Evolutionary conservation across 306 rosid species (phyloP).

Genomic region (Hippophae rhamnoides): DNA sequence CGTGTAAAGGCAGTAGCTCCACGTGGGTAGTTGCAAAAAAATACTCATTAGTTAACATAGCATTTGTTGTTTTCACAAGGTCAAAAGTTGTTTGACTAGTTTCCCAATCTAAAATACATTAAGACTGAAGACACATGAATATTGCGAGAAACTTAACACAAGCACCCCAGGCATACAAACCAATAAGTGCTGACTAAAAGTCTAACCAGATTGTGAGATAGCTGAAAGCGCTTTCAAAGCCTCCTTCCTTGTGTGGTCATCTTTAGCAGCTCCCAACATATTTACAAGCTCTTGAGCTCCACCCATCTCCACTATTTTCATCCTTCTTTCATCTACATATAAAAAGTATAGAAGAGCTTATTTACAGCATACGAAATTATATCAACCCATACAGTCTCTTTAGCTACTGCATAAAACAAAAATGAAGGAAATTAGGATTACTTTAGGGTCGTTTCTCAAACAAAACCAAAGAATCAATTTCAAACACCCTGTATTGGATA

Average conservation of each 20-base stretch:
- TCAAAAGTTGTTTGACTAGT: too few species aligned
- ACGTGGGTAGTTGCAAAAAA: too few species aligned
- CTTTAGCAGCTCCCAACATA: conserved; percentile 71
- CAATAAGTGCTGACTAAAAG: not conserved
- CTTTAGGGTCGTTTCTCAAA: too few species aligned
- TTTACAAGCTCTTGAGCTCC: conserved; percentile 62
- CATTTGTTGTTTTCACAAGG: too few species aligned
- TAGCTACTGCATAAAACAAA: too few species aligned
- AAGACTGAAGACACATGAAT: not conserved
- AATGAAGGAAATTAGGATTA: too few species aligned
- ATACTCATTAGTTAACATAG: too few species aligned
- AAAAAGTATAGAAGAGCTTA: conserved; percentile 10
- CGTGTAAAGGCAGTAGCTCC: too few species aligned
- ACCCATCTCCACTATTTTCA: conserved; percentile 74
- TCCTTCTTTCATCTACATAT: conserved; percentile 63
- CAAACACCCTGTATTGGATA: too few species aligned
- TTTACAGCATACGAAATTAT: conserved; percentile 8
- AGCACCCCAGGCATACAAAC: not conserved
- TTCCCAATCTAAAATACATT: not conserved
- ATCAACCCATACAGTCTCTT: not conserved
- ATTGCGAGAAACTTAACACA: too few species aligned
- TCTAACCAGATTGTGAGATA: conserved; percentile 63
- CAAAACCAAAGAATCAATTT: too few species aligned
- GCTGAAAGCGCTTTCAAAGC: conserved; percentile 73
- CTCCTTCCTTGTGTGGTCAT: conserved; percentile 83